These are phyloP conservation scores for Allium fistulosum DNA, from an alignment of 106 monocot species.

Conservation along the genomic window DNA sequence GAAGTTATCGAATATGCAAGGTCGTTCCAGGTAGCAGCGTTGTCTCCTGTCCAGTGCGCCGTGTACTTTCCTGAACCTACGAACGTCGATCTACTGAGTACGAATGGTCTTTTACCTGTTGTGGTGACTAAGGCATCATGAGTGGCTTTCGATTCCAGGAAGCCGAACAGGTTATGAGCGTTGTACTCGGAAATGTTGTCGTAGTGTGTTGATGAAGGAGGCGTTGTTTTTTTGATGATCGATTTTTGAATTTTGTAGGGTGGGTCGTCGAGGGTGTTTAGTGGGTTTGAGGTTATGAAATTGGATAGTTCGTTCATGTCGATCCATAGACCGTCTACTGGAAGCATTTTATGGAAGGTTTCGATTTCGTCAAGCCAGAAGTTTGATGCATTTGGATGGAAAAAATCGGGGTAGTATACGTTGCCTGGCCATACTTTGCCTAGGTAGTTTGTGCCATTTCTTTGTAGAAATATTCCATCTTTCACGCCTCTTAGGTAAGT, in stretches of 20 bases:
- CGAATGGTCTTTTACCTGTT: slow-evolving; percentile 58
- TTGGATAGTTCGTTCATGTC: slow-evolving; percentile 88
- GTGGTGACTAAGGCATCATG: slow-evolving; percentile 26
- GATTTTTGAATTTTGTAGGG: slow-evolving; percentile 65
- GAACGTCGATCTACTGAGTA: slow-evolving; percentile 57
- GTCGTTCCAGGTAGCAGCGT: slow-evolving; percentile 62
- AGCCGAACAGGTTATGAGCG: slow-evolving; percentile 59
- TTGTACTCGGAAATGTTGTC: slow-evolving; percentile 62
- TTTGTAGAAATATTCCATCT: slow-evolving; percentile 37
- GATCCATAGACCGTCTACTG: slow-evolving; percentile 74
- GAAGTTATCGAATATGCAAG: slow-evolving; percentile 56
- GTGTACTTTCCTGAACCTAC: slow-evolving; percentile 60
- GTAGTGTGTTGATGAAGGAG: slow-evolving; percentile 46
- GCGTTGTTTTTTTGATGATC: slow-evolving; percentile 37
- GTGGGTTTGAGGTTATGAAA: slow-evolving; percentile 38
- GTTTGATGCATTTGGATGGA: slow-evolving; percentile 32
- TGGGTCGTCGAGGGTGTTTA: slow-evolving; percentile 37
- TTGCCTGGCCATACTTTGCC: slow-evolving; percentile 67
- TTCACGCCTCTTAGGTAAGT: slow-evolving; percentile 36
- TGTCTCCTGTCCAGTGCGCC: slow-evolving; percentile 69
- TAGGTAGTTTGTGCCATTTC: slow-evolving; percentile 27
- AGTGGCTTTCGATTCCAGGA: slow-evolving; percentile 53
- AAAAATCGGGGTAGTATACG: slow-evolving; percentile 69
- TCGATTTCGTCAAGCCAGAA: slow-evolving; percentile 64
- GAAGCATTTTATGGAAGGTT: slow-evolving; percentile 40